These are phyloP conservation scores for Trametes pubescens DNA, from an alignment of 1,284 basidiomycete genomes.

Conservation along the genomic window DNA sequence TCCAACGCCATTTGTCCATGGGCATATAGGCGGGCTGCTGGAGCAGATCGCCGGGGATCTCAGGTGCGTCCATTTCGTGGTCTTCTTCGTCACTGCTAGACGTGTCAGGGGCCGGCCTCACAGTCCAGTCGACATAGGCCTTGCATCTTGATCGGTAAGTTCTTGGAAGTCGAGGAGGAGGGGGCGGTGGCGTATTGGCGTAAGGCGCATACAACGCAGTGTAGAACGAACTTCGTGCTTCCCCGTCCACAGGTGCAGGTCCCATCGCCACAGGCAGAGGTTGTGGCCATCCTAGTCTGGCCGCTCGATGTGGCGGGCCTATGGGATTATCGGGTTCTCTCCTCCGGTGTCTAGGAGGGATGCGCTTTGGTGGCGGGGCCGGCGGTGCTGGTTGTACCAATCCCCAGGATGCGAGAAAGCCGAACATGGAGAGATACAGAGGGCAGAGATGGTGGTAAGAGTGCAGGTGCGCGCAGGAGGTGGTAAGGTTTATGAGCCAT, in stretches of 20 bases:
- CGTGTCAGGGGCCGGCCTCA: background rate
- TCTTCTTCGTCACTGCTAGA: conserved; percentile 9
- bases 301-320: background rate
- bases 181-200: background rate
- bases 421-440: background rate
- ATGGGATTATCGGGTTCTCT: background rate
- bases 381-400: background rate
- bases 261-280: background rate
- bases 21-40: conserved; percentile 5
- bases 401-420: background rate
- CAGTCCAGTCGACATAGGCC: background rate
- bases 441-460: conserved; percentile 3
- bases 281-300: background rate
- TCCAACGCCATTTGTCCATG: background rate
- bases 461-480: background rate
- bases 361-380: background rate
- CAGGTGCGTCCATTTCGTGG: conserved; percentile 5
- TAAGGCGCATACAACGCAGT: conserved; percentile 14
- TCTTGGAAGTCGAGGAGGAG: background rate
- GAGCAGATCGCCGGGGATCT: background rate
- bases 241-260: background rate
- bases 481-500: conserved; percentile 1
- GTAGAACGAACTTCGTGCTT: background rate
- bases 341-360: background rate
- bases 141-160: background rate